phyloP scores from a whole-genome alignment of 2,329 filamentous ascomycete species.

The Pleoardoris graminearum region DNA sequence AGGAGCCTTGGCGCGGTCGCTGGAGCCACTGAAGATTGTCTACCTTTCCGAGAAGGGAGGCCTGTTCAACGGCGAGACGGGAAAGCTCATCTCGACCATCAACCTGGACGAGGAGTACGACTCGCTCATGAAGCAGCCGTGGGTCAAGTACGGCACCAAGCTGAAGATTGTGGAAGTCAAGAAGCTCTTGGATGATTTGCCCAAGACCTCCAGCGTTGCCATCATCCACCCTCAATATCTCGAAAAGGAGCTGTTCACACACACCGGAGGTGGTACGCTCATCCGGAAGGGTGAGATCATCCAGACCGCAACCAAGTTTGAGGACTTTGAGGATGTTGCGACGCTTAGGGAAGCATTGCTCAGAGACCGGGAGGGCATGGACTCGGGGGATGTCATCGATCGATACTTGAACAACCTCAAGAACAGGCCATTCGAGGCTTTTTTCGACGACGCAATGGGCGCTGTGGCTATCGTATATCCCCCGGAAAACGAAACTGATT shows the following conservation, averaged over 20 bases:
- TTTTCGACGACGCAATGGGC: constrained; percentile 93
- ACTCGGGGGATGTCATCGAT: constrained; percentile 82
- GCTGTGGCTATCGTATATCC: constrained; percentile 88
- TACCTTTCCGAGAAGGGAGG: constrained; percentile 99
- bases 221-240: constrained; percentile 96
- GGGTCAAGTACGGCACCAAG: constrained; percentile 92
- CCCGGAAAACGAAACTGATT: constrained; percentile 64
- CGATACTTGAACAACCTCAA: constrained; percentile 80
- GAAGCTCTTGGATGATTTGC: constrained; percentile 84
- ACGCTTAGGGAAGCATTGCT: constrained; percentile 82
- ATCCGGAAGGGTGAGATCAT: constrained; percentile 93
- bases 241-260: constrained; percentile 95
- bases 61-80: constrained; percentile 89
- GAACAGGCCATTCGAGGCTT: constrained; percentile 82
- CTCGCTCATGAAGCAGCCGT: constrained; percentile 86
- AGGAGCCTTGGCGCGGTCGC: constrained; percentile 82
- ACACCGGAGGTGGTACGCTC: constrained; percentile 90
- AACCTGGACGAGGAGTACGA: constrained; percentile 97
- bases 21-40: constrained; percentile 95
- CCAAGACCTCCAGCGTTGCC: constrained; percentile 89
- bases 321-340: constrained; percentile 74
- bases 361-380: constrained; percentile 77
- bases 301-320: constrained; percentile 69
- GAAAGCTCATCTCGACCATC: constrained; percentile 94
- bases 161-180: constrained; percentile 99